Evolutionary conservation across 257 asterid species (phyloP).

Genomic region (Plantago ovata): DNA sequence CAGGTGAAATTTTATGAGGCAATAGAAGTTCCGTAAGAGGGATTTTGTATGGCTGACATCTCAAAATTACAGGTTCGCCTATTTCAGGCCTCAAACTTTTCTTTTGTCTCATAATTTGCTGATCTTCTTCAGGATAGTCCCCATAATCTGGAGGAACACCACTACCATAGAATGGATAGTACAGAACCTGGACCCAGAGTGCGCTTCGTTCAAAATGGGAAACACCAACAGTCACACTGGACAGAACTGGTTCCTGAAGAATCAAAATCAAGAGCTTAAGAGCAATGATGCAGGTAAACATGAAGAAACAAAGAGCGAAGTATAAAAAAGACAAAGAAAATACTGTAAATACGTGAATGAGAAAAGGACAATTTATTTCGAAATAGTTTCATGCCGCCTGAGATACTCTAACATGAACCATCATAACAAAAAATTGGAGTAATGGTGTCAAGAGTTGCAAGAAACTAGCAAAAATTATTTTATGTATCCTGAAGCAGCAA

Average conservation of each 20-base stretch:
- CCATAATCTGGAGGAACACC: slow-evolving; percentile 60
- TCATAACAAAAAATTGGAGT: too few relatives aligned
- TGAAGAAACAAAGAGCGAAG: too few relatives aligned
- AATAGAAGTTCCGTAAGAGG: slow-evolving; percentile 89
- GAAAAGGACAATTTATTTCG: too few relatives aligned
- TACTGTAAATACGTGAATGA: too few relatives aligned
- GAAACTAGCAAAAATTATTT: neutral
- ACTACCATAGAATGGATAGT: slow-evolving; percentile 70
- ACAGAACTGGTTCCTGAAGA: slow-evolving; percentile 70
- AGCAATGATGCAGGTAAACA: too few relatives aligned
- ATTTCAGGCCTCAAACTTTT: slow-evolving; percentile 52
- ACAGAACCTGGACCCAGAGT: slow-evolving; percentile 86
- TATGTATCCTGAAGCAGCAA: neutral
- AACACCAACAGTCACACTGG: slow-evolving; percentile 88
- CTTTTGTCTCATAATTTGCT: slow-evolving; percentile 53
- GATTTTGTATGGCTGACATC: slow-evolving; percentile 95
- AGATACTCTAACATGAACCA: too few relatives aligned
- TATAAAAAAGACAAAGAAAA: too few relatives aligned
- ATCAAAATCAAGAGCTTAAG: slow-evolving; percentile 16
- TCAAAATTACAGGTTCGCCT: slow-evolving; percentile 68
- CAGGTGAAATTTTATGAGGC: slow-evolving; percentile 95
- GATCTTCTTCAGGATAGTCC: slow-evolving; percentile 62
- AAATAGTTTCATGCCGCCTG: too few relatives aligned
- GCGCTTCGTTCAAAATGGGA: slow-evolving; percentile 83
- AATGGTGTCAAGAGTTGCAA: too few relatives aligned